Evolutionary conservation across 805 yeast species (phyloP).

Genomic region (Kuraishia capsulata): DNA sequence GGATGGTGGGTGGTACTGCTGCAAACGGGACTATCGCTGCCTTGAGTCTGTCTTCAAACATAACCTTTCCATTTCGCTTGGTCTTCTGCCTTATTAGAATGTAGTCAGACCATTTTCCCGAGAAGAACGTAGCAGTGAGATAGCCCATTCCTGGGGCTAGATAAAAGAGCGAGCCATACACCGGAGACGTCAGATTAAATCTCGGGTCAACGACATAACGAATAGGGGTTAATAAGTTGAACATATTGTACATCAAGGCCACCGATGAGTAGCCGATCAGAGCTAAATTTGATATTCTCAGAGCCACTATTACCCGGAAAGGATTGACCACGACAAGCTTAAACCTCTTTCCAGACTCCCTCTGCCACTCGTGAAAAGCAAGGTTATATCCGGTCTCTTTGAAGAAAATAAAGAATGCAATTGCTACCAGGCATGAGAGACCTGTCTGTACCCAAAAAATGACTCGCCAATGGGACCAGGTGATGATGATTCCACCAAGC

Average conservation of each 20-base stretch:
- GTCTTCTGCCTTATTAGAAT: conserved; percentile 33
- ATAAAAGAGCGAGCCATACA: conserved; percentile 44
- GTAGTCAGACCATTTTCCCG: conserved; percentile 49
- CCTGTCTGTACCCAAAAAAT: conserved; percentile 42
- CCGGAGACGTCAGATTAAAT: conserved; percentile 36
- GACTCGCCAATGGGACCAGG: conserved; percentile 42
- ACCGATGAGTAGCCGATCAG: conserved; percentile 33
- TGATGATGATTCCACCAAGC: conserved; percentile 42
- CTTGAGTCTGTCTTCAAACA: conserved; percentile 46
- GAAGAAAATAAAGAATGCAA: conserved; percentile 24
- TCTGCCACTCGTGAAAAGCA: not conserved
- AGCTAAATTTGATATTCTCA: conserved; percentile 31
- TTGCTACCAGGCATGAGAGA: conserved; percentile 23
- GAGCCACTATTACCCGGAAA: conserved; percentile 29
- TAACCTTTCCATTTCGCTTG: conserved; percentile 25
- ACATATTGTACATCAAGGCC: conserved; percentile 40
- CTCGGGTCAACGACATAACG: conserved; percentile 48
- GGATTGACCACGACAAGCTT: conserved; percentile 38
- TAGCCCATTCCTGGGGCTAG: conserved; percentile 52
- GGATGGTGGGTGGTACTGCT: conserved; percentile 31
- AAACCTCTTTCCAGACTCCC: conserved; percentile 14
- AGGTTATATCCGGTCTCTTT: conserved; percentile 30
- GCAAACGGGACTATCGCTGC: conserved; percentile 30
- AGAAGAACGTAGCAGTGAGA: conserved; percentile 34
- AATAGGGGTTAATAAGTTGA: conserved; percentile 42